Percentiles rank a stretch among this genome's conserved stretches.
These are phyloP conservation scores for Stenogyne calaminthoides DNA, from an alignment of 305 asterid genomes.

Conservation along the genomic window DNA sequence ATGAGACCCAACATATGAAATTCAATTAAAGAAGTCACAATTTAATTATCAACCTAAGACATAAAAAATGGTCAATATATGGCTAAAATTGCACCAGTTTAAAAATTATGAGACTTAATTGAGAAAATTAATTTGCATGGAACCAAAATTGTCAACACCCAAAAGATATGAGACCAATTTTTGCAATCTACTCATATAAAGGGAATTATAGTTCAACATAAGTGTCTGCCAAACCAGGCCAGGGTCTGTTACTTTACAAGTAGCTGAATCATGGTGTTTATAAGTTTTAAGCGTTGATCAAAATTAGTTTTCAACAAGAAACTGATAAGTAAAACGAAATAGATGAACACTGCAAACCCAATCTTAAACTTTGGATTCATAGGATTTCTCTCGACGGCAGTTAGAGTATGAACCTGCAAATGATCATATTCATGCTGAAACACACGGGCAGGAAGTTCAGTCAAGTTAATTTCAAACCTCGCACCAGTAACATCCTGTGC, in stretches of 20 bases:
- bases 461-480: conserved; percentile 65
- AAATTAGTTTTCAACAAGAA: neutral
- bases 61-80: too few relatives aligned
- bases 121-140: too few relatives aligned
- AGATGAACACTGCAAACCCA: neutral
- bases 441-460: conserved; percentile 81
- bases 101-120: too few relatives aligned
- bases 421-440: conserved; percentile 97
- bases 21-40: too few relatives aligned
- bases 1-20: too few relatives aligned
- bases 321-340: neutral
- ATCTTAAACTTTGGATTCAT: neutral
- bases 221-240: neutral
- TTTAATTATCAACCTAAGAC: too few relatives aligned
- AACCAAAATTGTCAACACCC: too few relatives aligned
- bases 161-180: too few relatives aligned
- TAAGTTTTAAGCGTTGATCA: neutral
- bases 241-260: neutral
- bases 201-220: neutral
- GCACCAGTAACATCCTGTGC: conserved; percentile 83
- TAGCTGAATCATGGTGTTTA: neutral
- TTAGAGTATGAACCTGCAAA: conserved; percentile 56
- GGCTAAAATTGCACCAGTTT: too few relatives aligned
- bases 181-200: neutral
- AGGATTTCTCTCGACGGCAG: neutral